These are phyloP conservation scores for Huntiella omanensis DNA, from an alignment of 2,329 filamentous ascomycete species.

Conservation along the genomic window DNA sequence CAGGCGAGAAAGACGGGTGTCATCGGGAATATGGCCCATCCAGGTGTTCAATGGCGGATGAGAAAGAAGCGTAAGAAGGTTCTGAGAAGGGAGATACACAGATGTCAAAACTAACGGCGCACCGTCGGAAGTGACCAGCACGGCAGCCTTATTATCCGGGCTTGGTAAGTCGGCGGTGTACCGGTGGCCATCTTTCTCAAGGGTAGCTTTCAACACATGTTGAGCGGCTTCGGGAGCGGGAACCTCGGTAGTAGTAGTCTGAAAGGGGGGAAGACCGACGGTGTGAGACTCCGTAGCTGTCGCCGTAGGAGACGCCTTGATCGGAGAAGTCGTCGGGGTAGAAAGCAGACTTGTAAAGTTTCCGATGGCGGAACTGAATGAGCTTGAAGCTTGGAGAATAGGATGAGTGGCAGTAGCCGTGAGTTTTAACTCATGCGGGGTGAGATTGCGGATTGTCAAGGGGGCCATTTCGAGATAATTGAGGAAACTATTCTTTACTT, in stretches of 20 bases:
- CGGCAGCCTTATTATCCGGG: conserved; percentile 35
- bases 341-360: too few species aligned
- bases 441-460: conserved; percentile 60
- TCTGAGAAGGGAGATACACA: conserved; percentile 36
- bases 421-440: conserved; percentile 51
- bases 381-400: too few species aligned
- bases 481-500: too few species aligned
- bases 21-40: conserved; percentile 62
- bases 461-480: too few species aligned
- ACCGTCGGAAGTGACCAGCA: conserved; percentile 36
- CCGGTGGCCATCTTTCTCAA: conserved; percentile 15
- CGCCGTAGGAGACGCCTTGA: too few species aligned
- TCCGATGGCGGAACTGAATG: too few species aligned
- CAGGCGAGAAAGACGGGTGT: conserved; percentile 56
- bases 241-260: too few species aligned
- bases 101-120: conserved; percentile 42
- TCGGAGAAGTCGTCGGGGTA: too few species aligned
- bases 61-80: conserved; percentile 45
- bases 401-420: too few species aligned
- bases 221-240: conserved; percentile 37
- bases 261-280: too few species aligned
- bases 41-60: conserved; percentile 51
- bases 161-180: conserved; percentile 46
- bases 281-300: too few species aligned
- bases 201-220: conserved; percentile 24